Evolutionary conservation across 2,329 filamentous ascomycete species (phyloP), one percentile per base, ranked within the genome.

Genomic region (Fusarium tricinctum): DNA sequence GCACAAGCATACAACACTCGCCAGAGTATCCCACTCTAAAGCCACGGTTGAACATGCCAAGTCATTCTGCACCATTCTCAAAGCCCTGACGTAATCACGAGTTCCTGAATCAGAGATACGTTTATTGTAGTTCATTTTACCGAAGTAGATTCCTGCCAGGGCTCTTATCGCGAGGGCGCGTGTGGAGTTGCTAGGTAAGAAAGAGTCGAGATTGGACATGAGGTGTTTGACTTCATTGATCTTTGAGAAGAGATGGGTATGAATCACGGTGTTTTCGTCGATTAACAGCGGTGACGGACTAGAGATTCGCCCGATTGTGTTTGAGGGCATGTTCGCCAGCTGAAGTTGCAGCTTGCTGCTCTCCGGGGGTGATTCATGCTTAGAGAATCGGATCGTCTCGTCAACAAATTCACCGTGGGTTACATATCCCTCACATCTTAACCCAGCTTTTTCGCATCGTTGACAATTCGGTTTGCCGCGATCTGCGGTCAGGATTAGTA

Each of bases 11-110:
- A 65, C n/a, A 5, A 66, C 62, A 26, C 62, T 60, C 1, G 63
- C 62, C 20, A 65, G 20, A 7, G 62, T 65, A 2, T 61, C 54
- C 62, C 61, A 66, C 6, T 65, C 47, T 1, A 65, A 14, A 1
- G 53, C 54, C 10, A 33, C 2, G 4, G 43, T 45, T 5, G 47
- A 23, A 17, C 43, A 38, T 2, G 17, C 19, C 32, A 66, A 2
- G 2, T 66, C 61, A 5, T 22, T 5, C 2, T 60, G 62, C 0
- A 65, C 32, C 3, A 28, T 47, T 6, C 32, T 60, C 17, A 65
- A 17, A 1, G 54, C 61, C 2, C 30, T 60, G 0, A 39, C 47
- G 3, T 65, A 65, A 4, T 65, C 62, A 9, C 54, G 40, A 1
- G 19, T 54, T 2, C 62, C 62, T 2, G 35, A 14, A 10, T 65